Conservation (phyloP, 805 yeast species). For the Wickerhamomyces strasburgensis region DNA sequence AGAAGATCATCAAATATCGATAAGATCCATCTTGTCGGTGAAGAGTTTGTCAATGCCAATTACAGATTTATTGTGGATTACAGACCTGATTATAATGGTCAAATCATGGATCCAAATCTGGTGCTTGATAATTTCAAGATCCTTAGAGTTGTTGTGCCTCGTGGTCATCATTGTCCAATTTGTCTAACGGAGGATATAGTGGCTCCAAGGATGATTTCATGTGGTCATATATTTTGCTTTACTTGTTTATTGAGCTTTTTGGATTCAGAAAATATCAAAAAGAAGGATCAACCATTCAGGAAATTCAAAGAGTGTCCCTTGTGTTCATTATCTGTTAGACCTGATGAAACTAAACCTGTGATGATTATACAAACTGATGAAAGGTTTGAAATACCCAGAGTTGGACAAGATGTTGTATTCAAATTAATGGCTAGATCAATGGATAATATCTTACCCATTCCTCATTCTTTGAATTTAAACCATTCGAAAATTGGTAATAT, state of each 20-base stretch:
- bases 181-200: slow-evolving; percentile 79
- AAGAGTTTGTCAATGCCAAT: slow-evolving; percentile 73
- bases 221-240: slow-evolving; percentile 90
- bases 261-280: slow-evolving; percentile 40
- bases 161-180: slow-evolving; percentile 82
- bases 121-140: slow-evolving; percentile 59
- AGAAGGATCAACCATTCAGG: slow-evolving; percentile 33
- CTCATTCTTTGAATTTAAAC: slow-evolving; percentile 40
- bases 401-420: slow-evolving; percentile 50
- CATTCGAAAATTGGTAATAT: slow-evolving; percentile 38
- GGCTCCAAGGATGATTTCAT: slow-evolving; percentile 91
- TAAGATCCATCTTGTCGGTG: slow-evolving; percentile 51
- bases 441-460: slow-evolving; percentile 41
- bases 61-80: slow-evolving; percentile 79
- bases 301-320: slow-evolving; percentile 75
- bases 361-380: slow-evolving; percentile 43
- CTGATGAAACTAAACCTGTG: slow-evolving; percentile 63
- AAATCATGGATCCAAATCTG: slow-evolving; percentile 69
- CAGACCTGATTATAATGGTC: slow-evolving; percentile 48
- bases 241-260: slow-evolving; percentile 74
- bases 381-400: slow-evolving; percentile 51
- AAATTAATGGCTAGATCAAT: slow-evolving; percentile 59
- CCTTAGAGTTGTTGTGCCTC: slow-evolving; percentile 68
- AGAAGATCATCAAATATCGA: slow-evolving; percentile 25
- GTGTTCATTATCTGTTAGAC: slow-evolving; percentile 55